Conservation (phyloP, 106 monocot species). For the Chionographis japonica region DNA sequence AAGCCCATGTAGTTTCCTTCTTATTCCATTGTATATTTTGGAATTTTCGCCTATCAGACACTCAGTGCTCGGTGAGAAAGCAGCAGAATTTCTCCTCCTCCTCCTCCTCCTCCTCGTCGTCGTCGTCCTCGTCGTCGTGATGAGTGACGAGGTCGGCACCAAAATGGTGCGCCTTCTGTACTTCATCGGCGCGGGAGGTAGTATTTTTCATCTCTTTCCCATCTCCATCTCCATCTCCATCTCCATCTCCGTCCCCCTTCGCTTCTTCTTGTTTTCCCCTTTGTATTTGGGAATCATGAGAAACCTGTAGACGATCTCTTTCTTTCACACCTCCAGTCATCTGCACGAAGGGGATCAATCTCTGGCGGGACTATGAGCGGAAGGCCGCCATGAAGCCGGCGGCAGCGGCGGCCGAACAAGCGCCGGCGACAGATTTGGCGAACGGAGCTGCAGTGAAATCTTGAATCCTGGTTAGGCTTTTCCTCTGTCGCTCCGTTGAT, state of each 20-base stretch:
- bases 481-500: neutral
- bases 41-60: too few species aligned
- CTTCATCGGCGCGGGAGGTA: conserved; percentile 77
- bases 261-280: too few species aligned
- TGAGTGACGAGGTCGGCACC: conserved; percentile 39
- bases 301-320: neutral
- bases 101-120: too few species aligned
- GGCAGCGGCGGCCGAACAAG: conserved; percentile 1
- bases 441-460: conserved; percentile 17
- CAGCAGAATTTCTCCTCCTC: too few species aligned
- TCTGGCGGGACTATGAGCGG: conserved; percentile 53
- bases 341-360: conserved; percentile 66
- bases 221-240: neutral
- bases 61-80: too few species aligned
- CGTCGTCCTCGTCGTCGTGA: conserved; percentile 10
- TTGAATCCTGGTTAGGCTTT: conserved; percentile 14
- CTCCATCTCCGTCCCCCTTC: neutral
- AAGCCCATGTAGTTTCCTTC: too few species aligned
- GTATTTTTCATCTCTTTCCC: neutral
- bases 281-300: too few species aligned
- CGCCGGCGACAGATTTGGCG: conserved; percentile 5
- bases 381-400: conserved; percentile 31
- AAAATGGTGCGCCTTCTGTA: conserved; percentile 57
- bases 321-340: conserved; percentile 24
- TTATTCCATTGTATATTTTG: too few species aligned